These are phyloP conservation scores for Tremella mesenterica DNA, from an alignment of 768 basidiomycete species.

Conservation along the genomic window DNA sequence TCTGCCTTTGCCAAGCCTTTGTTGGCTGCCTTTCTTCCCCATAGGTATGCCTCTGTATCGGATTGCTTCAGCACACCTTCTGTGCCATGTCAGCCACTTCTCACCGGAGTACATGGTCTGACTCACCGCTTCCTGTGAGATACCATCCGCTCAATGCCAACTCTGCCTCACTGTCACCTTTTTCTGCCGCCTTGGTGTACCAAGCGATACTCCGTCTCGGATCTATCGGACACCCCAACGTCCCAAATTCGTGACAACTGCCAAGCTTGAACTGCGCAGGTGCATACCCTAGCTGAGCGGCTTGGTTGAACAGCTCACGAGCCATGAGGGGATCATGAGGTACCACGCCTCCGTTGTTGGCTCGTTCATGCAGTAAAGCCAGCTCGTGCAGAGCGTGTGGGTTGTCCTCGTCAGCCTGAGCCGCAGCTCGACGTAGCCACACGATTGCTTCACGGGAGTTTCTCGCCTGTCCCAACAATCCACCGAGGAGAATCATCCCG, in stretches of 20 bases:
- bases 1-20: slow-evolving; percentile 95
- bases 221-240: slow-evolving; percentile 79
- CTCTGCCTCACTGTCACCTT: slow-evolving; percentile 89
- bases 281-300: slow-evolving; percentile 85
- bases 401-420: slow-evolving; percentile 96
- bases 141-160: slow-evolving; percentile 97
- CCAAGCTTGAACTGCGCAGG: slow-evolving; percentile 93
- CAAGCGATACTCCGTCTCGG: slow-evolving; percentile 90
- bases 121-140: slow-evolving; percentile 55
- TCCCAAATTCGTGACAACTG: slow-evolving; percentile 87
- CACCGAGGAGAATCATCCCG: slow-evolving; percentile 92
- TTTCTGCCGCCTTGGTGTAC: slow-evolving; percentile 97
- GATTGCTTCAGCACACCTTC: slow-evolving; percentile 95
- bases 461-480: slow-evolving; percentile 67
- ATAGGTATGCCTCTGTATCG: slow-evolving; percentile 96
- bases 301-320: slow-evolving; percentile 75
- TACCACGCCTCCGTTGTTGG: slow-evolving; percentile 54
- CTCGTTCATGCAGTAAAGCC: slow-evolving; percentile 49
- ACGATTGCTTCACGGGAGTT: slow-evolving; percentile 86
- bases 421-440: slow-evolving; percentile 89
- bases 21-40: slow-evolving; percentile 92
- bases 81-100: slow-evolving; percentile 9
- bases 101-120: neutral
- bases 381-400: slow-evolving; percentile 95
- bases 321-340: slow-evolving; percentile 73